Evolutionary conservation across 1,284 basidiomycete species (phyloP).

Genomic region (Rhodofomes roseus): DNA sequence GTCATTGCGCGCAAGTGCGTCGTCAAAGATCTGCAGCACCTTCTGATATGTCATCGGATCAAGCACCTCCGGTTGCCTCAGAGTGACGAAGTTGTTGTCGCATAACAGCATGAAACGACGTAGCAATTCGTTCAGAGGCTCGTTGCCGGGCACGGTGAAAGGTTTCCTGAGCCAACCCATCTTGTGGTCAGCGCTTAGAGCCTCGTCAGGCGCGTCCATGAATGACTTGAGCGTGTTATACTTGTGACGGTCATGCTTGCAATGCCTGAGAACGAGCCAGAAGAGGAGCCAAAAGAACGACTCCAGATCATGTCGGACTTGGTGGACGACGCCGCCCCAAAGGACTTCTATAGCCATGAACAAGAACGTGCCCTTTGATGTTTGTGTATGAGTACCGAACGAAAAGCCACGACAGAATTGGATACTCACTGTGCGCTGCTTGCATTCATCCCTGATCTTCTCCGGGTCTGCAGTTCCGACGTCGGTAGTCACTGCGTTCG

Average conservation of each 20-base stretch:
- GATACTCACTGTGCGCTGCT: too few species aligned
- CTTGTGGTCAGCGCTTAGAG: neutral
- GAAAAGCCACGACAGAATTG: too few species aligned
- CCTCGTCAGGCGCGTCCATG: too few species aligned
- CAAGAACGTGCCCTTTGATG: neutral
- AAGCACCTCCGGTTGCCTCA: too few species aligned
- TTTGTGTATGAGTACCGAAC: neutral
- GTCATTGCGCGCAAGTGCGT: neutral
- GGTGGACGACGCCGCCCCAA: neutral
- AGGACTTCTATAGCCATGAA: neutral
- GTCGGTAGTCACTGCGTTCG: too few species aligned
- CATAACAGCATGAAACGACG: neutral
- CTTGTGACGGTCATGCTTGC: neutral
- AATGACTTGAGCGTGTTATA: too few species aligned
- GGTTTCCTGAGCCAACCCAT: neutral
- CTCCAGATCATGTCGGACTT: conserved; percentile 13
- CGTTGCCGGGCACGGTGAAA: too few species aligned
- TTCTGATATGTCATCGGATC: too few species aligned
- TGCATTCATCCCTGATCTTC: too few species aligned
- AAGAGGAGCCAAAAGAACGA: conserved; percentile 15
- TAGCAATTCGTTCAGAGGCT: too few species aligned
- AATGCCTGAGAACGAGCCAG: conserved; percentile 13
- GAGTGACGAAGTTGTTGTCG: neutral
- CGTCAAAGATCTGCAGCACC: neutral
- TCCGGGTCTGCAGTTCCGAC: too few species aligned